Evolutionary conservation across 495 filamentous ascomycete species (phyloP).

Genomic region (Aspergillus sclerotiicarbonarius): DNA sequence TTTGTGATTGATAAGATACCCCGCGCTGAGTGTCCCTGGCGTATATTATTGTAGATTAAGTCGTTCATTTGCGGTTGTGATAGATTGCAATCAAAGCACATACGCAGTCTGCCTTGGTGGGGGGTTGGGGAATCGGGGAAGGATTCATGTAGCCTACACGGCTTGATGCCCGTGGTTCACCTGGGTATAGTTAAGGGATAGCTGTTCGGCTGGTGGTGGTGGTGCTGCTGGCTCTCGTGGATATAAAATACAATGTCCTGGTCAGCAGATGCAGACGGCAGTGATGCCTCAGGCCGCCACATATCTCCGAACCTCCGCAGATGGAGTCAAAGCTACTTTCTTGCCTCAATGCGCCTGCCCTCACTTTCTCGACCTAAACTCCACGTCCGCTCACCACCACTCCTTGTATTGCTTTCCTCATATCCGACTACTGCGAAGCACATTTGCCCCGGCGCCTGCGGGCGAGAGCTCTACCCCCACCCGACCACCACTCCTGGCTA

Average conservation of each 20-base stretch:
- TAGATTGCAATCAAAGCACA: not conserved
- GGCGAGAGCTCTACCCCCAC: slow-evolving; percentile 17
- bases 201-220: not conserved
- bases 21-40: slow-evolving; percentile 8
- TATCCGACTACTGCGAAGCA: slow-evolving; percentile 3
- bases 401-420: not conserved
- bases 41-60: not conserved
- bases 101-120: not conserved
- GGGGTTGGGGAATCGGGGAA: slow-evolving; percentile 5
- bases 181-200: not conserved
- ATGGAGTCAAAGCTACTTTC: slow-evolving; percentile 1
- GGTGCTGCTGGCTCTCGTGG: not conserved
- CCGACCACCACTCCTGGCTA: slow-evolving; percentile 4
- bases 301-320: slow-evolving; percentile 6
- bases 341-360: not conserved
- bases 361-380: not conserved
- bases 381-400: too few species aligned
- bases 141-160: too few species aligned
- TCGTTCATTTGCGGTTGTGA: not conserved
- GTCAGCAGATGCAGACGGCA: too few species aligned
- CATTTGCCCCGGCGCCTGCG: slow-evolving; percentile 18
- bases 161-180: too few species aligned
- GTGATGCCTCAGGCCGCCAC: slow-evolving; percentile 17
- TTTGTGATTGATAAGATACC: slow-evolving; percentile 13
- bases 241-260: not conserved